Conservation (phyloP, 208 protist species). For the Leishmania braziliensis region DNA sequence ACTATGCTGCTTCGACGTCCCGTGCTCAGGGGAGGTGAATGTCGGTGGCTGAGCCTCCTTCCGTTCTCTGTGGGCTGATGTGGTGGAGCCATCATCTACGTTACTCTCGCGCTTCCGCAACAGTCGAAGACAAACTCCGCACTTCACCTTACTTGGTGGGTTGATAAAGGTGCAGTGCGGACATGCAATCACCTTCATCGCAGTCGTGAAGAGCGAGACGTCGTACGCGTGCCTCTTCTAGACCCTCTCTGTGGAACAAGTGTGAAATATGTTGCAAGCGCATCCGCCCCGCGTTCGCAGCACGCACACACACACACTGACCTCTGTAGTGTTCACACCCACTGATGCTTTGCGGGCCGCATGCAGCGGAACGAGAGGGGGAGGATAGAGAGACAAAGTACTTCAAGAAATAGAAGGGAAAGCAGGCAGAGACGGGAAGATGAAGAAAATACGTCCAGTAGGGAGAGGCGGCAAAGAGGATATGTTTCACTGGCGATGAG, state of each 20-base stretch:
- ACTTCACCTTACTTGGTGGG: slow-evolving; percentile 37
- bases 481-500: neutral
- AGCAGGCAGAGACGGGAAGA: neutral
- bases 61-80: neutral
- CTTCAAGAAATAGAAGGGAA: too few relatives aligned
- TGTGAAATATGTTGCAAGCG: neutral
- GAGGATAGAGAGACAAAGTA: neutral
- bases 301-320: too few relatives aligned
- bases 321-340: neutral
- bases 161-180: slow-evolving; percentile 77
- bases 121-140: slow-evolving; percentile 57
- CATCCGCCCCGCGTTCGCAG: neutral
- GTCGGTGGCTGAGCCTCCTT: neutral
- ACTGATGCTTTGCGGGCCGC: neutral
- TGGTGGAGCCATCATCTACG: neutral
- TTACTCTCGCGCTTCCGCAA: slow-evolving; percentile 40
- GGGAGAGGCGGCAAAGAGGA: neutral
- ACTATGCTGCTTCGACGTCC: neutral
- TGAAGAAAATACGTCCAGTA: neutral
- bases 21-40: neutral
- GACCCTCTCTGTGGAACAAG: neutral
- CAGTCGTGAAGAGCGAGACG: neutral
- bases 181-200: slow-evolving; percentile 41
- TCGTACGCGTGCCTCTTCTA: neutral
- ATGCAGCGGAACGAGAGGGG: neutral